Base-by-base conservation (phyloP, 352 stramenopile genomes). In the Hyaloperonospora arabidopsidis region DNA sequence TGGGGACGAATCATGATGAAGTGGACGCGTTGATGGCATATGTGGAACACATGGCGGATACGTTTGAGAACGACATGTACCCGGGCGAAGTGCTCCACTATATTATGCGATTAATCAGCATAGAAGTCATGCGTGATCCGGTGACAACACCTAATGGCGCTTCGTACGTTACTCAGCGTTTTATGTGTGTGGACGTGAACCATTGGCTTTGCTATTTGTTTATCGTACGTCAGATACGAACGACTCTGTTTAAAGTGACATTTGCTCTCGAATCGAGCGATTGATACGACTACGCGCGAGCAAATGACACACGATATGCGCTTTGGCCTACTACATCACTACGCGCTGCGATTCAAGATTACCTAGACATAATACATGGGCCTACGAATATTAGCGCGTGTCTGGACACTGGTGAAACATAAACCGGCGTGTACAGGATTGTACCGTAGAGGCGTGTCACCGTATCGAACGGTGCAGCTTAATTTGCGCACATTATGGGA, bases 91-190 rank as follows among this genome's bases (percentile, higher is more conserved):
- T 89, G 2, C 82, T 79, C 18, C 77, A 92, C 53, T 89, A 89
- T 41, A 87, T 89, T 41, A 50, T 87, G 22, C 89, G 82, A 36
- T 77, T 79, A 10, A 81, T 92, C 45, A 88, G 76, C 57, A 89
- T 92, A 78, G 82, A 89, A 62, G 68, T 92, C 59, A 90, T 92
- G 79, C 51, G 63, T 1, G 79, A 92, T 48, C 79, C 82, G 1
- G 75, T 92, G 35, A 84, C 68, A 39, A 90, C 82, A 1, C 82
- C 82, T 21, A 92, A 89, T 39, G 82, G 79, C 49, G 63, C 89
- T 34, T 89, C 79, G 73, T 89, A 86, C 59, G 62, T 66, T 22
- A 14, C 15, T 44, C n/a, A n/a, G n/a, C n/a, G n/a, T 41, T 41
- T 3, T 41, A 5, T n/a, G n/a, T n/a, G n/a, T n/a, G n/a, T 41